Base-by-base conservation (phyloP, 2,329 filamentous ascomycete genomes). In the Scedosporium minutisporum region DNA sequence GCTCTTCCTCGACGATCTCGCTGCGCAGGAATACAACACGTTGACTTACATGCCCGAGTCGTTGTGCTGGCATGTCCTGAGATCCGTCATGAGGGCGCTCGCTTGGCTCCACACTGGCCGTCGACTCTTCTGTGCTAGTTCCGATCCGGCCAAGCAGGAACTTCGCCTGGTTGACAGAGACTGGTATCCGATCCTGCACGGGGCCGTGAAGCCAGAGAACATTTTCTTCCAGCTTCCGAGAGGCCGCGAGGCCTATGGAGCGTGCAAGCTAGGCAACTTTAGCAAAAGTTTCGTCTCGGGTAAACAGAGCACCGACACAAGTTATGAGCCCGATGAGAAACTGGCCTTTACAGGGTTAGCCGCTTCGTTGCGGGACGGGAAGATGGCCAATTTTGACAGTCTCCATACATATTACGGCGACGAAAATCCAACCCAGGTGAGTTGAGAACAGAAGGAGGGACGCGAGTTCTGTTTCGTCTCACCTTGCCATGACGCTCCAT, bases 21-120 rank as follows among this genome's bases (percentile, higher is more conserved):
- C 71, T 2, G 67, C 71, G 16, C 65, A 71, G 27, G 66, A 64
- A 4, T 64, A 67, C 16, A 48, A 66, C 42, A 64, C 62, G 2
- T 48, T 62, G 4, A 69, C 68, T 12, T 80, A 79, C 65, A 68
- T 82, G 12, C 81, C 81, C 0, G 82, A 85, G 66, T 74, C 75
- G 2, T 71, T 85, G 12, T 81, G 81, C 65, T 85, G 82, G 82
- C 82, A 85, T 66, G 81, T 85, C 7, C 72, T 80, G 12, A 68
- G 73, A 10, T 78, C 77, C 6, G 69, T 84, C 57, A 69, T 79
- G 14, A 73, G 74, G n/a, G 81, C 80, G 2, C 73, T 84, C 46
- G 69, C 77, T 33, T 84, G 79, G 74, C 70, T 85, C 21, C 82
- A 85, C 67, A 76, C 82, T 55, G 82, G 82, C 16, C 70, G 72